Base-by-base conservation (phyloP, 202 grass and related monocot genomes). In the Panicum hallii region DNA sequence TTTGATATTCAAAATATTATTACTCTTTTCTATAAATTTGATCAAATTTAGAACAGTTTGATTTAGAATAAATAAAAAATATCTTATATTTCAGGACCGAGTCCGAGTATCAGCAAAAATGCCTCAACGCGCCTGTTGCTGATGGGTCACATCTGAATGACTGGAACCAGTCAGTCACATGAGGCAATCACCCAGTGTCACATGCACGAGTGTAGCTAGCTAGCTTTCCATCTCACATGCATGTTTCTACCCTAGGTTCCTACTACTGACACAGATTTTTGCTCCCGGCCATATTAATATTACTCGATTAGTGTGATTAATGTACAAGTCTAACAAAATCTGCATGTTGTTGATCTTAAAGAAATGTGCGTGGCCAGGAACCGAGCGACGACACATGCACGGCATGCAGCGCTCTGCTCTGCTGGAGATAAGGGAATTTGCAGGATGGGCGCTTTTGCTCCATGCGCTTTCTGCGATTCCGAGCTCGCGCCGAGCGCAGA, bases 361-460 rank as follows among this genome's bases (percentile, higher is more conserved):
- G 12, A 79, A 79, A 55, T 74, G 50, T 63, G 46, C 44, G 75
- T 87, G 88, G 84, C 48, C 69, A 87, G 44, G 75, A 87, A 79
- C 52, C 3, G 6, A 17, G 34, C 62, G 36, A 75, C 84, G 48
- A 86, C 72, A 62, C 44, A 70, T 63, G 79, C 9, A 32, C 36
- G 16, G 49, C 49, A 57, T 11, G 5, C 67, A 70, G 11, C 17
- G 5, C 67, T 45, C 11, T 5, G 58, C 45, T 78, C 47, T 52
- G 72, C 5, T 75, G 74, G 80, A 63, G 84, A 84, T 90, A 90
- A 90, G 89, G 88, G 80, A 87, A 90, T 83, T 87, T 74, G 49
- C 67, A 79, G 6, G 13, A 14, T 63, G 2, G 34, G 0, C 23
- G 44, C 68, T 75, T 80, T 78, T 84, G 64, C 63, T 43, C 63